Conservation (phyloP, 495 filamentous ascomycete genomes). For the Halenospora varia region DNA sequence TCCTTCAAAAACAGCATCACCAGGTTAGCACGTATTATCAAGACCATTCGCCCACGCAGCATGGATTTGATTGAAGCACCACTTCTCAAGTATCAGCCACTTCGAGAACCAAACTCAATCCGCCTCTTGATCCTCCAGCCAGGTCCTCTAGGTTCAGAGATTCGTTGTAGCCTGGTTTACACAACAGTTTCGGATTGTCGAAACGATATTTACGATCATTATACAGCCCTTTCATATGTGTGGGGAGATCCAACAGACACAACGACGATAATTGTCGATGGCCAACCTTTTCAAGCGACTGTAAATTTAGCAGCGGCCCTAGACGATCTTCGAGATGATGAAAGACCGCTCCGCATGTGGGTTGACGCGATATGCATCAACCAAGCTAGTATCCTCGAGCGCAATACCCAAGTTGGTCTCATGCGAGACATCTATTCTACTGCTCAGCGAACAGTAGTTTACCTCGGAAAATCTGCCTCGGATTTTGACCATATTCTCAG, state of each 20-base stretch:
- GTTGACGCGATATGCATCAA: conserved; percentile 31
- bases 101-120: conserved; percentile 1
- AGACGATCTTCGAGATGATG: background rate
- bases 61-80: no score
- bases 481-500: background rate
- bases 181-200: conserved; percentile 8
- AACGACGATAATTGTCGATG: background rate
- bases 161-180: conserved; percentile 13
- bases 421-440: conserved; percentile 26
- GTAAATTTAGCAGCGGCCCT: conserved; percentile 1
- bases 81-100: background rate
- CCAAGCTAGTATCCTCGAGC: conserved; percentile 24
- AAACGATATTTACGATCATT: conserved; percentile 19
- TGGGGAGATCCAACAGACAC: conserved; percentile 18
- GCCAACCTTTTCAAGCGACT: background rate
- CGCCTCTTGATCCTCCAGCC: conserved; percentile 14
- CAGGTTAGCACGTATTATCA: no score
- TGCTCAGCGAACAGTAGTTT: conserved; percentile 11
- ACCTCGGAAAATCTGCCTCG: background rate
- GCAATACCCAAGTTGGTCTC: conserved; percentile 19
- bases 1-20: no score
- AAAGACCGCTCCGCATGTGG: conserved; percentile 9
- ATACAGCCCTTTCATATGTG: conserved; percentile 27
- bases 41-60: no score
- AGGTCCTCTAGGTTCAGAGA: background rate